Evolutionary conservation across 2,329 filamentous ascomycete genomes (phyloP), one percentile per base, ranked within the genome.

Genomic region (Trichothecium sympodiale): DNA sequence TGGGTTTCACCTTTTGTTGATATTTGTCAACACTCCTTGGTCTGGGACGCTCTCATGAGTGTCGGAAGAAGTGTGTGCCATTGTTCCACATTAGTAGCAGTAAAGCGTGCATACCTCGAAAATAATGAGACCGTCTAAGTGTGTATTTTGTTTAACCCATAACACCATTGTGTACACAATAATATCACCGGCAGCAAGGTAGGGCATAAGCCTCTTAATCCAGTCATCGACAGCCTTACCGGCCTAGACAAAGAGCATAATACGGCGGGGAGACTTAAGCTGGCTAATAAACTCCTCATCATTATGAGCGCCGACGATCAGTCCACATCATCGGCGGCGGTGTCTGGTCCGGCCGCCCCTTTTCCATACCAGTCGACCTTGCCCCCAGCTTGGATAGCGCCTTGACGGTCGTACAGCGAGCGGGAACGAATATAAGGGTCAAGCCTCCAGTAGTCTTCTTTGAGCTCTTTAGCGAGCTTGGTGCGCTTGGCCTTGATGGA

Each of bases 241-340:
- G 53, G 91, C 91, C 83, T 95, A 93, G 68, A 98, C 91, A 51
- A 98, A 83, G 56, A 98, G 78, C 91, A 98, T 98, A 66, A 98
- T 78, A 55, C 88, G 83, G 55, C 91, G 86, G 56, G 91, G 91
- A 56, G 76, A 85, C 85, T 96, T 96, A 62, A 98, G 83, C 78
- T 95, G 95, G 65, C 77, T 67, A 58, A 89, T 77, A 61, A 98
- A 95, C 67, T 98, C 91, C 73, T 94, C 76, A 61, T 86, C 82
- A 56, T 80, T 83, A 70, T 94, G 81, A 53, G 91, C 89, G 61
- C 91, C 91, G 47, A 95, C 77, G 53, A 98, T 48, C 55, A 65
- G 43, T 71, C 67, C 34, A 69, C 49, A 49, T 71, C 67, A 36
- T 68, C 61, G 13, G 53, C 45, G 25, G 61, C 56, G 31, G 62